Conservation (phyloP, 2,329 filamentous ascomycete species). For the Teratosphaeria pseudoeucalypti region DNA sequence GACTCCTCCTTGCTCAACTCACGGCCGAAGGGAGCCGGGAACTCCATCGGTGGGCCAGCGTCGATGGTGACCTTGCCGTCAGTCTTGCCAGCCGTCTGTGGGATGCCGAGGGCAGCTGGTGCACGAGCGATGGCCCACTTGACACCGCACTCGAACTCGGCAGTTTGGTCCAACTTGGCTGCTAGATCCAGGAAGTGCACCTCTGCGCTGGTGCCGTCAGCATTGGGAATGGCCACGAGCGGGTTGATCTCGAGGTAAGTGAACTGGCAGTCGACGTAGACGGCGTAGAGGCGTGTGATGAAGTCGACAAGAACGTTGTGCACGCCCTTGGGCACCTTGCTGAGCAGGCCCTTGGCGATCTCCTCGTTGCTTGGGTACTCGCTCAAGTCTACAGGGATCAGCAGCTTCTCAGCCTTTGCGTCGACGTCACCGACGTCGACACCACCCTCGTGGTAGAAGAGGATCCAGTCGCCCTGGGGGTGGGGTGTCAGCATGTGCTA, state of each 20-base stretch:
- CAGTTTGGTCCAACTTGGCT: slow-evolving; percentile 97
- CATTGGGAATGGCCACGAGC: slow-evolving; percentile 93
- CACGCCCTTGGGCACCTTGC: slow-evolving; percentile 86
- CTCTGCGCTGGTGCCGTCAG: slow-evolving; percentile 77
- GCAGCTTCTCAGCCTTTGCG: slow-evolving; percentile 94
- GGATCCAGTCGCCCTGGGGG: slow-evolving; percentile 90
- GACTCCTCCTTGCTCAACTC: slow-evolving; percentile 98
- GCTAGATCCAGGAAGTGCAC: slow-evolving; percentile 98
- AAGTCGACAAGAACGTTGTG: slow-evolving; percentile 99
- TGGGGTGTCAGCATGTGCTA: slow-evolving; percentile 20
- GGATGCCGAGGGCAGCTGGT: slow-evolving; percentile 75
- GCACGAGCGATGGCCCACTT: slow-evolving; percentile 98
- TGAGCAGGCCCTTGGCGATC: slow-evolving; percentile 74
- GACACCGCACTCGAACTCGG: slow-evolving; percentile 96
- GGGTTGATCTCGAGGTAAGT: slow-evolving; percentile 99
- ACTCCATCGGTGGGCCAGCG: slow-evolving; percentile 95
- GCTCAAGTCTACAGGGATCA: slow-evolving; percentile 89
- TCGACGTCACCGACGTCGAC: slow-evolving; percentile 99
- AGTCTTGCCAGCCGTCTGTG: slow-evolving; percentile 45
- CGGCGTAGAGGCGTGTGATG: slow-evolving; percentile 94
- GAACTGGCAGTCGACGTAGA: slow-evolving; percentile 99
- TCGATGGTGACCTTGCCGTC: slow-evolving; percentile 81
- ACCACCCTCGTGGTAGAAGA: slow-evolving; percentile 99
- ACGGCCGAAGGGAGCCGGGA: slow-evolving; percentile 96
- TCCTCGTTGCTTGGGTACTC: slow-evolving; percentile 94